Conservation (phyloP, 2,329 filamentous ascomycete genomes). For the Colletotrichum costaricense region DNA sequence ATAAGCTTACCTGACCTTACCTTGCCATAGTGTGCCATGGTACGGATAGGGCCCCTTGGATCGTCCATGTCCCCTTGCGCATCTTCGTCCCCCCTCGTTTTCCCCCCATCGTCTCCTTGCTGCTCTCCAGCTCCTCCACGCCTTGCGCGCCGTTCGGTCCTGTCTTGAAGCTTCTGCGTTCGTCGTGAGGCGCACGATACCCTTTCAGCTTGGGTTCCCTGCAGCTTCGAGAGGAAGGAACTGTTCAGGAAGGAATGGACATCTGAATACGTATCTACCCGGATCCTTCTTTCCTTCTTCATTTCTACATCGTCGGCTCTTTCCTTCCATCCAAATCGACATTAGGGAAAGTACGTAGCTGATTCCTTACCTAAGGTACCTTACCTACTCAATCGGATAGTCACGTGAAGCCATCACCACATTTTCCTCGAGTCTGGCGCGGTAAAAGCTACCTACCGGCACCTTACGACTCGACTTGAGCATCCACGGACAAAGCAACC, state of each 20-base stretch:
- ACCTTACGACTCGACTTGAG: not conserved
- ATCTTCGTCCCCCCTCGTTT: conserved; percentile 6
- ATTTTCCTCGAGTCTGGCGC: not conserved
- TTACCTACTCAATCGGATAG: not conserved
- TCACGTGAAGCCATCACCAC: not conserved
- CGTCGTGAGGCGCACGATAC: conserved; percentile 14
- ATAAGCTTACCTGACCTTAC: conserved; percentile 25
- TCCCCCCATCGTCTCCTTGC: conserved; percentile 2
- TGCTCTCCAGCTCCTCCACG: conserved; percentile 2
- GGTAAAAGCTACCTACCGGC: not conserved
- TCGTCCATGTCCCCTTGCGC: conserved; percentile 11
- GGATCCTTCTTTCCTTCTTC: not conserved
- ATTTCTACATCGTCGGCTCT: not conserved
- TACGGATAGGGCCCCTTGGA: conserved; percentile 14
- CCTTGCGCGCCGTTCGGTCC: not conserved
- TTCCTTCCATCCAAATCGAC: not conserved
- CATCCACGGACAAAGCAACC: not conserved
- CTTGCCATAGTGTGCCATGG: not conserved
- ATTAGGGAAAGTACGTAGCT: not conserved
- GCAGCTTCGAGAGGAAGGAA: conserved; percentile 4
- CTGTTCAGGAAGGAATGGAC: not conserved
- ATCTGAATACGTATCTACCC: not conserved
- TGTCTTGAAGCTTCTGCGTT: conserved; percentile 21
- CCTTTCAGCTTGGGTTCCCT: not conserved
- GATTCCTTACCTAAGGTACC: not conserved